Conservation (phyloP, 345 rosid genomes). For the Combretum micranthum region DNA sequence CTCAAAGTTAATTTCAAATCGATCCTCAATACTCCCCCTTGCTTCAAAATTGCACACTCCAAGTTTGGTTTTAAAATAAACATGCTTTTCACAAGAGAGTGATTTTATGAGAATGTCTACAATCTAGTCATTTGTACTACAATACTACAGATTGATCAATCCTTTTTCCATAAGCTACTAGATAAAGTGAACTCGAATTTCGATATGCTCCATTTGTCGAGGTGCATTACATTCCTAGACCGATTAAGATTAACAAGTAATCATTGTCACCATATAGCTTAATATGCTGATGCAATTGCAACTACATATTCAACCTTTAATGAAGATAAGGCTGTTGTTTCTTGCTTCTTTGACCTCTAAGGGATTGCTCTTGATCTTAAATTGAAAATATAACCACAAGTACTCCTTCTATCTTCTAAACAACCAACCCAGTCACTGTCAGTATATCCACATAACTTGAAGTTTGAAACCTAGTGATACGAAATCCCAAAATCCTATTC, state of each 20-base stretch:
- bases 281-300: background rate
- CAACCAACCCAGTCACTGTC: slow-evolving; percentile 12
- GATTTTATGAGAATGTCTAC: background rate
- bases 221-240: background rate
- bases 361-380: background rate
- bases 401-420: slow-evolving; percentile 9
- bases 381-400: slow-evolving; percentile 4
- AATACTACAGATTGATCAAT: too few relatives aligned
- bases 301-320: slow-evolving; percentile 4
- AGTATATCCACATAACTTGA: background rate
- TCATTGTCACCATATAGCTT: slow-evolving; percentile 2
- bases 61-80: too few relatives aligned
- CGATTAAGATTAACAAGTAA: background rate
- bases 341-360: slow-evolving; percentile 8
- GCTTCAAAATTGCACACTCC: too few relatives aligned
- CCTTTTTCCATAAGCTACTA: slow-evolving; percentile 4
- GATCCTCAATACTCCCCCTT: too few relatives aligned
- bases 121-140: background rate
- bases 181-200: background rate
- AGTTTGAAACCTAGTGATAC: background rate
- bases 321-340: background rate
- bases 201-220: background rate
- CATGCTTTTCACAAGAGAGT: too few relatives aligned
- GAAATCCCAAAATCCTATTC: background rate
- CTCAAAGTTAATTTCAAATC: too few relatives aligned